Percentiles rank a stretch among this genome's conserved stretches.
phyloP scores from a whole-genome alignment of 2,329 filamentous ascomycete species.

The Cytospora chrysosperma region DNA sequence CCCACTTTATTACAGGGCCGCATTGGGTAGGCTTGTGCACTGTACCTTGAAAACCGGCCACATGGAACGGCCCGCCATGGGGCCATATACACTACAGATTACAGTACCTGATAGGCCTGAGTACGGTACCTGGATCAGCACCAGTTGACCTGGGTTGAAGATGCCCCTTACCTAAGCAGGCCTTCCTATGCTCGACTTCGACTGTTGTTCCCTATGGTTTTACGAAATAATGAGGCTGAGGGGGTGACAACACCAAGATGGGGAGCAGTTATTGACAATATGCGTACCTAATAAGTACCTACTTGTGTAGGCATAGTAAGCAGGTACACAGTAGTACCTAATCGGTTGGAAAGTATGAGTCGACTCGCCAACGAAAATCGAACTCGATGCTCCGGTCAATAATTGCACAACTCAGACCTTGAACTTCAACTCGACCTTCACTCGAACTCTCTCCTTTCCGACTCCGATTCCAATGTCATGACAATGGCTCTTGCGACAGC shows the following conservation, averaged over 20 bases:
- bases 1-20: background rate
- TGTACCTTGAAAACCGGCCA: background rate
- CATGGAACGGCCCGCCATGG: background rate
- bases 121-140: background rate
- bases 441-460: background rate
- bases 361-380: slow-evolving; percentile 6
- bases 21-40: background rate
- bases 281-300: too few species aligned
- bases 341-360: background rate
- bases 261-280: background rate
- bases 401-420: background rate
- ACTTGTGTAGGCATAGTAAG: too few species aligned
- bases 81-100: background rate
- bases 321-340: too few species aligned
- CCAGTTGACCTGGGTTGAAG: background rate
- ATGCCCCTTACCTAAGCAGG: background rate
- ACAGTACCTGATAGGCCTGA: too few species aligned
- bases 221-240: background rate
- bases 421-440: too few species aligned
- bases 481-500: slow-evolving; percentile 15
- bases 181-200: background rate
- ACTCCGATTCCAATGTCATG: slow-evolving; percentile 1
- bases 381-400: background rate
- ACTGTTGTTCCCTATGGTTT: background rate
- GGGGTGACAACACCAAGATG: background rate